Evolutionary conservation across 192 early-diverging fungal species (phyloP).

Genomic region (Coemansia sp.): DNA sequence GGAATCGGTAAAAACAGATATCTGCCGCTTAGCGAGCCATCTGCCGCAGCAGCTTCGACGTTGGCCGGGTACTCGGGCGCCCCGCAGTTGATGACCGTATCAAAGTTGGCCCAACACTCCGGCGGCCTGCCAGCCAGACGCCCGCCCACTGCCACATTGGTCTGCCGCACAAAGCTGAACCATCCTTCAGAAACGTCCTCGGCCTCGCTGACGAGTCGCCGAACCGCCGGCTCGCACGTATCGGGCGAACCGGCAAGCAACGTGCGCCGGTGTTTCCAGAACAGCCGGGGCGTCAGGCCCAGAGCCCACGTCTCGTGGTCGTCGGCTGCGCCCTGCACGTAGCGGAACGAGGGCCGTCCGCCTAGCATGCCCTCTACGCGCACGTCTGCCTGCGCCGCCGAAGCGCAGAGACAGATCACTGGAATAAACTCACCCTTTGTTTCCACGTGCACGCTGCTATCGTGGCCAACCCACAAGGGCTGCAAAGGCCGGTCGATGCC

Average conservation of each 20-base stretch:
- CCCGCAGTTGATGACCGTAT: slow-evolving; percentile 81
- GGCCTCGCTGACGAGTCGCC: neutral
- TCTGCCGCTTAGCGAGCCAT: neutral
- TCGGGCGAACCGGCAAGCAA: slow-evolving; percentile 23
- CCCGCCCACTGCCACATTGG: slow-evolving; percentile 62
- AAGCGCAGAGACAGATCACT: slow-evolving; percentile 76
- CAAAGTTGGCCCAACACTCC: slow-evolving; percentile 65
- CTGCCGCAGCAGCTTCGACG: slow-evolving; percentile 2
- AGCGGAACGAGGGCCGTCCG: slow-evolving; percentile 56
- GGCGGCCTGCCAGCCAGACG: slow-evolving; percentile 53
- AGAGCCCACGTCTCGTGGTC: slow-evolving; percentile 85
- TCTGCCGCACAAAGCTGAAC: slow-evolving; percentile 55
- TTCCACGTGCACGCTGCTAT: slow-evolving; percentile 40
- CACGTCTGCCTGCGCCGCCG: slow-evolving; percentile 52
- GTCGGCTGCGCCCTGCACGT: slow-evolving; percentile 89
- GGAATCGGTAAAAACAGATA: slow-evolving; percentile 78
- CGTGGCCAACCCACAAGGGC: slow-evolving; percentile 79
- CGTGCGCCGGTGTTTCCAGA: slow-evolving; percentile 58
- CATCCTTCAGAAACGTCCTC: neutral
- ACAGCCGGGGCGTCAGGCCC: slow-evolving; percentile 62
- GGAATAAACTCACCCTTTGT: slow-evolving; percentile 61
- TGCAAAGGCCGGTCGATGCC: slow-evolving; percentile 65
- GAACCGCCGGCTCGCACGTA: slow-evolving; percentile 36
- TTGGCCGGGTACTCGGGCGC: slow-evolving; percentile 51
- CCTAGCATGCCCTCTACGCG: slow-evolving; percentile 34